A percentile compares a stretch with the other conserved stretches of the same genome.
phyloP scores from a whole-genome alignment of 257 asterid genomes.

The Solanum virginianum region DNA sequence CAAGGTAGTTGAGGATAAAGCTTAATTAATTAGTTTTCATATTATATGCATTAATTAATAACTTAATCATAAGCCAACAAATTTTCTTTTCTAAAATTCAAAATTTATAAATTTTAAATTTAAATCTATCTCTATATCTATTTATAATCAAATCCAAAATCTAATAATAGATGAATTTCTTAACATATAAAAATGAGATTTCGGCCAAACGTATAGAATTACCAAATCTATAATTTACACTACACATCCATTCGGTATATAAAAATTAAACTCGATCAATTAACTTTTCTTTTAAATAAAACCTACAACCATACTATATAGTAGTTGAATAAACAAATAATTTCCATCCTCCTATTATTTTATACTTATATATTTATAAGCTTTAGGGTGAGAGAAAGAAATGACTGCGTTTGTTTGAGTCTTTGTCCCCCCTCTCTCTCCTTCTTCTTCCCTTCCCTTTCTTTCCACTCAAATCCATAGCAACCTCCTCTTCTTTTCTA shows the following conservation, averaged over 20 bases:
- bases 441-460: slow-evolving; percentile 4
- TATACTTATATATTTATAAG: neutral
- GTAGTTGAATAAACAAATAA: neutral
- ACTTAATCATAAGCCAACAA: neutral
- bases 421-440: neutral
- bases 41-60: neutral
- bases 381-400: slow-evolving; percentile 1
- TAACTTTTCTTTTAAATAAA: neutral
- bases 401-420: slow-evolving; percentile 3
- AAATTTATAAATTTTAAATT: neutral
- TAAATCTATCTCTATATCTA: neutral
- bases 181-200: neutral
- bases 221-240: neutral
- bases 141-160: no score
- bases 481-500: neutral
- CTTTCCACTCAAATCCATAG: neutral
- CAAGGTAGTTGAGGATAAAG: no score
- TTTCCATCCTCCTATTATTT: neutral
- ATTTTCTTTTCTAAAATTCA: neutral
- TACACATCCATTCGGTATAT: no score
- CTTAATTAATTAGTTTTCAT: no score
- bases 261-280: neutral
- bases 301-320: neutral
- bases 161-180: neutral
- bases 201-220: neutral